phyloP scores from a whole-genome alignment of 2,329 filamentous ascomycete genomes.

The Chaetomiaceae sp. region DNA sequence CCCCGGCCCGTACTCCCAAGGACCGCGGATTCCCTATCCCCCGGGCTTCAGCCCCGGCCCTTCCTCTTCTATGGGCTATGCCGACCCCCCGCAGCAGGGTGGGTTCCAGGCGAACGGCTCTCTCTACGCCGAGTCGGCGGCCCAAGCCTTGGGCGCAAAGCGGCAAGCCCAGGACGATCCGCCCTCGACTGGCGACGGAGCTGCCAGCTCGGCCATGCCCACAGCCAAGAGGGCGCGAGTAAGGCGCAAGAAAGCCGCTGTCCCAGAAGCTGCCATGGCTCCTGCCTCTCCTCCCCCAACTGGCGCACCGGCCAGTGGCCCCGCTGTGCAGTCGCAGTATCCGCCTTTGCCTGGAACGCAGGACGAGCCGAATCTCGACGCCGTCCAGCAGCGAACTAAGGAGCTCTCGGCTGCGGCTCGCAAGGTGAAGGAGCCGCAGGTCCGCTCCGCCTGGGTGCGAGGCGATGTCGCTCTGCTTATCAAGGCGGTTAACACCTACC shows the following conservation, averaged over 20 bases:
- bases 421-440: slow-evolving; percentile 32
- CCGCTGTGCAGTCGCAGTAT: slow-evolving; percentile 18
- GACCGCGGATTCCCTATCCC: slow-evolving; percentile 14
- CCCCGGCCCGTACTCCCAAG: slow-evolving; percentile 8
- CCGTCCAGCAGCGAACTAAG: slow-evolving; percentile 23
- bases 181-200: background rate
- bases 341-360: slow-evolving; percentile 18
- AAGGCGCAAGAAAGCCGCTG: slow-evolving; percentile 18
- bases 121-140: slow-evolving; percentile 23
- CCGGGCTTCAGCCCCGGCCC: slow-evolving; percentile 6
- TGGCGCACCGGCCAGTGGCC: slow-evolving; percentile 4
- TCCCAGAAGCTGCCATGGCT: slow-evolving; percentile 10
- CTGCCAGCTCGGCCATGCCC: background rate
- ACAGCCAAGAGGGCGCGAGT: slow-evolving; percentile 19
- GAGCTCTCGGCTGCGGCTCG: slow-evolving; percentile 29
- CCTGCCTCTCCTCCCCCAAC: slow-evolving; percentile 4
- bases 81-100: slow-evolving; percentile 4
- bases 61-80: slow-evolving; percentile 7
- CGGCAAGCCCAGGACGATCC: slow-evolving; percentile 11
- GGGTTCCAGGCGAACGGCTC: slow-evolving; percentile 15
- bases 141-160: slow-evolving; percentile 17
- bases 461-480: slow-evolving; percentile 40
- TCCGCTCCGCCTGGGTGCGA: slow-evolving; percentile 38
- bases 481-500: slow-evolving; percentile 35
- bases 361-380: slow-evolving; percentile 25